These are phyloP conservation scores for Fusarium sp. DNA, from an alignment of 2,329 filamentous ascomycete genomes.

Conservation along the genomic window DNA sequence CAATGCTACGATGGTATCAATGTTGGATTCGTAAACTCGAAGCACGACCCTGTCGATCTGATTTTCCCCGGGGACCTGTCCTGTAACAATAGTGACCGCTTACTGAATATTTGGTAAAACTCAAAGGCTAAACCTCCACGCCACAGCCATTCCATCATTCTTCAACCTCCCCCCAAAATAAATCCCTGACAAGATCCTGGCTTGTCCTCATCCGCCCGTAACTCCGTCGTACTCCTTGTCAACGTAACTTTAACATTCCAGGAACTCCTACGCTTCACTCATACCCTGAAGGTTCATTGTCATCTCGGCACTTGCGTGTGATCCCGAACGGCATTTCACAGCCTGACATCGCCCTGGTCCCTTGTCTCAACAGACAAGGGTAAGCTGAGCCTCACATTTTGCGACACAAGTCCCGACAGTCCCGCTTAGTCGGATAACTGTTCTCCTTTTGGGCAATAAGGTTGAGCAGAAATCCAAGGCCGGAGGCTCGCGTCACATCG, in stretches of 20 bases:
- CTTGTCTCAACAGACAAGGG: slow-evolving; percentile 5
- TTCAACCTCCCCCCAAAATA: neutral
- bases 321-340: slow-evolving; percentile 29
- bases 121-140: slow-evolving; percentile 7
- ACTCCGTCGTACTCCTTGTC: neutral
- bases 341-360: slow-evolving; percentile 6
- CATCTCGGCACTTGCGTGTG: slow-evolving; percentile 29
- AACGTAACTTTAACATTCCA: neutral
- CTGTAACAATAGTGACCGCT: neutral
- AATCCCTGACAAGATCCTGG: slow-evolving; percentile 3
- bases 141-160: slow-evolving; percentile 3
- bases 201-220: slow-evolving; percentile 10
- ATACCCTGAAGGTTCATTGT: slow-evolving; percentile 8
- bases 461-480: slow-evolving; percentile 2
- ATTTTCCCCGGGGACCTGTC: slow-evolving; percentile 7
- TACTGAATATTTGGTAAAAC: slow-evolving; percentile 8
- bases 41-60: slow-evolving; percentile 25
- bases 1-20: slow-evolving; percentile 17
- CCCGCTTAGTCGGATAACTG: neutral
- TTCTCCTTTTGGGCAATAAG: neutral
- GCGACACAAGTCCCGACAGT: slow-evolving; percentile 1
- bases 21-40: neutral
- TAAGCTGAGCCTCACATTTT: slow-evolving; percentile 15
- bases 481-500: slow-evolving; percentile 15
- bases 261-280: slow-evolving; percentile 4